phyloP scores from a whole-genome alignment of 768 basidiomycete genomes.

The Auricularia sp. region DNA sequence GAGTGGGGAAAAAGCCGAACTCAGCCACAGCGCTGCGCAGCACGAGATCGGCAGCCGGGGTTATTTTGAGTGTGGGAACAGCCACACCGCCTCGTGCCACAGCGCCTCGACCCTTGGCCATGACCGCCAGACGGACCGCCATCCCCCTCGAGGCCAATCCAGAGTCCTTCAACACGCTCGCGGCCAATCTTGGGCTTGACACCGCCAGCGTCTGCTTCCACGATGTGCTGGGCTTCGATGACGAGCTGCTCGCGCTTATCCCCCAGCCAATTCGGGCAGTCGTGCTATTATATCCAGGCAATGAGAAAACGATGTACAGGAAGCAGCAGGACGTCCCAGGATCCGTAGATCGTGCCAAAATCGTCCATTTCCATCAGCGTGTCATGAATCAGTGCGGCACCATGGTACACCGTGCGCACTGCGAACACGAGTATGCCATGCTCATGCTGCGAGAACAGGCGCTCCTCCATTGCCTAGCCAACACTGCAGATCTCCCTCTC shows the following conservation, averaged over 20 bases:
- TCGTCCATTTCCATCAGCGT: slow-evolving; percentile 1
- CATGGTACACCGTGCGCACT: neutral
- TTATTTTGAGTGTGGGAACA: too few relatives aligned
- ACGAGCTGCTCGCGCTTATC: slow-evolving; percentile 6
- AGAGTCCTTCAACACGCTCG: slow-evolving; percentile 1
- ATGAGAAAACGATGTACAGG: neutral
- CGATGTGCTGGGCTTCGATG: slow-evolving; percentile 6
- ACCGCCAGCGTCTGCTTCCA: neutral
- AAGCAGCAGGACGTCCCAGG: slow-evolving; percentile 1
- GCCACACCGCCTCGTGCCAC: neutral
- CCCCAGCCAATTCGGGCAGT: slow-evolving; percentile 3
- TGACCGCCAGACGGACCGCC: too few relatives aligned
- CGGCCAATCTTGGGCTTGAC: neutral
- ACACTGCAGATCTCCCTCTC: slow-evolving; percentile 3
- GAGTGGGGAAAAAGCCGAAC: neutral
- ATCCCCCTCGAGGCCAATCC: slow-evolving; percentile 5
- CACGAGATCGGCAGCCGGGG: neutral
- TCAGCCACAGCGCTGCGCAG: neutral
- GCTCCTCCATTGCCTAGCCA: slow-evolving; percentile 3
- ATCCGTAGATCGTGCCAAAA: neutral
- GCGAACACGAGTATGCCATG: too few relatives aligned
- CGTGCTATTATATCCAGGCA: slow-evolving; percentile 3
- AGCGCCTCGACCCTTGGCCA: neutral
- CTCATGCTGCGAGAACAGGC: neutral
- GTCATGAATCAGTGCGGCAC: slow-evolving; percentile 3